These are phyloP conservation scores for Trypanosoma rangeli DNA, from an alignment of 208 protist species.

Conservation along the genomic window DNA sequence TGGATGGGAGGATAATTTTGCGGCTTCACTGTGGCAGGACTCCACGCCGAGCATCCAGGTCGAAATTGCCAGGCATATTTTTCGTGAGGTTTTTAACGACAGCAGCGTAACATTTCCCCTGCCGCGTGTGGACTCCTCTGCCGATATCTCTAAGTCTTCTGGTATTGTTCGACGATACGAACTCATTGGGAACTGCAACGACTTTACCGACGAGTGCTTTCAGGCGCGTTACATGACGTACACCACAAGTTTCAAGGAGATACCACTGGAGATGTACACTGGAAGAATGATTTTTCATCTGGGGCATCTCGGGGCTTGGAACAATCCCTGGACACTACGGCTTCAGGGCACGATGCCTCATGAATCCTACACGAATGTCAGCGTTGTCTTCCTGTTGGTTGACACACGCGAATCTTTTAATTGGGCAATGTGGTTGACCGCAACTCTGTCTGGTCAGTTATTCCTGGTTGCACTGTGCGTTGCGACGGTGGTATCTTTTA, in stretches of 20 bases:
- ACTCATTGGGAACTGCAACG: slow-evolving; percentile 14
- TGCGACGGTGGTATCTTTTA: slow-evolving; percentile 8
- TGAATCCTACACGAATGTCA: slow-evolving; percentile 22
- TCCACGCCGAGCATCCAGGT: slow-evolving; percentile 7
- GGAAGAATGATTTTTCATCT: slow-evolving; percentile 21
- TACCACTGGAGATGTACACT: slow-evolving; percentile 20
- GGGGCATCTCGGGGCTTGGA: slow-evolving; percentile 5
- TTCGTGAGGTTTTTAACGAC: slow-evolving; percentile 7
- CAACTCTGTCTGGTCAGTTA: slow-evolving; percentile 12
- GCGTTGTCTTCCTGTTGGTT: slow-evolving; percentile 21
- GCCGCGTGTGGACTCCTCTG: background rate
- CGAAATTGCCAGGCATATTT: background rate
- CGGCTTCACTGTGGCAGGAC: slow-evolving; percentile 18
- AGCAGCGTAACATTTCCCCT: slow-evolving; percentile 23
- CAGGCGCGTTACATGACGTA: slow-evolving; percentile 25
- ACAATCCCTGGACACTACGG: slow-evolving; percentile 20
- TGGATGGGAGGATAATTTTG: slow-evolving; percentile 26
- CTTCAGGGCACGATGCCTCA: slow-evolving; percentile 17
- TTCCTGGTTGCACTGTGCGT: slow-evolving; percentile 9
- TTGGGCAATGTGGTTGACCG: slow-evolving; percentile 18
- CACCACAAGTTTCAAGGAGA: slow-evolving; percentile 31
- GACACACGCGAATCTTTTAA: background rate
- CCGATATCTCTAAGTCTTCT: background rate
- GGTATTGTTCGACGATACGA: slow-evolving; percentile 12
- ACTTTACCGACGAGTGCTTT: slow-evolving; percentile 31